Evolutionary conservation across 805 yeast genomes (phyloP).

Genomic region (Yarrowia osloensis): DNA sequence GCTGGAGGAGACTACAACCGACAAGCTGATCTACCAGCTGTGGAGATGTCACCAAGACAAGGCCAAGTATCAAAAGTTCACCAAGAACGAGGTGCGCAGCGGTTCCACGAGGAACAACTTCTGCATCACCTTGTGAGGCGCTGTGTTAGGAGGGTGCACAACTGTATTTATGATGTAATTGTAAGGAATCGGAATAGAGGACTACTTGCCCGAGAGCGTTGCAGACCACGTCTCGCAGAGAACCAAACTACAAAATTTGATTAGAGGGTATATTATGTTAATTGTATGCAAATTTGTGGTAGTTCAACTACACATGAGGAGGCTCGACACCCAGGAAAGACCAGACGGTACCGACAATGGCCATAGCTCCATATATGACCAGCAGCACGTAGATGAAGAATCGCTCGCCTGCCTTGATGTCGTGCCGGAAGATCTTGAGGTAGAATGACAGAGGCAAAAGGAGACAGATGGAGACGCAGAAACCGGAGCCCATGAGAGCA

Average conservation of each 20-base stretch:
- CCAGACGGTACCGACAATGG: slow-evolving; percentile 56
- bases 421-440: slow-evolving; percentile 53
- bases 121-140: slow-evolving; percentile 47
- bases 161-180: slow-evolving; percentile 12
- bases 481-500: slow-evolving; percentile 77
- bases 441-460: slow-evolving; percentile 78
- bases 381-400: slow-evolving; percentile 50
- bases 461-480: slow-evolving; percentile 78
- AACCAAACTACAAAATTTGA: no score
- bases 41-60: slow-evolving; percentile 49
- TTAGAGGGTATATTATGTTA: neutral
- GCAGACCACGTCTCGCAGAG: no score
- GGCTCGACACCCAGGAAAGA: slow-evolving; percentile 23
- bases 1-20: slow-evolving; percentile 56
- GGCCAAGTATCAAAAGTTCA: slow-evolving; percentile 35
- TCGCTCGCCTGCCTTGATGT: slow-evolving; percentile 48
- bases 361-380: slow-evolving; percentile 49
- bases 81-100: slow-evolving; percentile 54
- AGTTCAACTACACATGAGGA: neutral
- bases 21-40: slow-evolving; percentile 74
- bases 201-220: no score
- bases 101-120: slow-evolving; percentile 73
- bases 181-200: neutral
- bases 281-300: slow-evolving; percentile 5
- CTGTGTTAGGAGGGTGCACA: neutral